Base-by-base conservation (phyloP, 371 early-diverging fungal genomes). In the Saksenaea oblongispora region DNA sequence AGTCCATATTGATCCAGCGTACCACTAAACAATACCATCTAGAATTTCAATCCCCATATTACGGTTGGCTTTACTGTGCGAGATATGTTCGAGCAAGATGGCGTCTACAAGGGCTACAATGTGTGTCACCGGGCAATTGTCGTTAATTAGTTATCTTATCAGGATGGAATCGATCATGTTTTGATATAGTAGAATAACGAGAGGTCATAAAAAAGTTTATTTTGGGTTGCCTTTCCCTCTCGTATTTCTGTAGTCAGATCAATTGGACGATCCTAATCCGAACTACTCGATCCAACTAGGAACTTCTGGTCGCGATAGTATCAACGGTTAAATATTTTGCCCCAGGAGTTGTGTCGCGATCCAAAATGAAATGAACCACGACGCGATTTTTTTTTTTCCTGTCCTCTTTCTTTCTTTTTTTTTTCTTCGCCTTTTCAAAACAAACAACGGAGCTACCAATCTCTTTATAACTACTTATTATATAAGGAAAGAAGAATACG, bases 41-140 rank as follows among this genome's bases (percentile, higher is more conserved):
- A 85, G 76, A 76, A 75, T 44, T 90, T 84, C 65, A 80, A 78
- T 82, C 92, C 92, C 3, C 93, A 93, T 62, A 80, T 89, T 56
- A 93, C 93, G 0, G 56, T 93, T 15, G 93, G 90, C 0, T 92
- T 75, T 62, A 85, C 76, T 35, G 66, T 77, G 36, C 75, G 82
- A 5, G 93, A 93, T 67, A 67, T 92, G 18, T 89, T 89, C 60
- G 55, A 83, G 13, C 80, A 86, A 65, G 84, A 92, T 64, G 89
- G 90, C 18, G 78, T 93, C 34, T 91, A 75, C 73, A 93, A 93
- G 72, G 90, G 91, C 37, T 64, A 70, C 62, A 89, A 89, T 72
- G 84, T 84, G 1, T 93, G 93, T 72, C 81, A 87, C 64, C 67
- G 75, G 5, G 51, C 22, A 47, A n/a, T 47, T 11, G 5, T 5